Percentiles rank a stretch among this genome's conserved stretches.
phyloP scores from a whole-genome alignment of 805 yeast genomes.

The Candida coquimbonensis region DNA sequence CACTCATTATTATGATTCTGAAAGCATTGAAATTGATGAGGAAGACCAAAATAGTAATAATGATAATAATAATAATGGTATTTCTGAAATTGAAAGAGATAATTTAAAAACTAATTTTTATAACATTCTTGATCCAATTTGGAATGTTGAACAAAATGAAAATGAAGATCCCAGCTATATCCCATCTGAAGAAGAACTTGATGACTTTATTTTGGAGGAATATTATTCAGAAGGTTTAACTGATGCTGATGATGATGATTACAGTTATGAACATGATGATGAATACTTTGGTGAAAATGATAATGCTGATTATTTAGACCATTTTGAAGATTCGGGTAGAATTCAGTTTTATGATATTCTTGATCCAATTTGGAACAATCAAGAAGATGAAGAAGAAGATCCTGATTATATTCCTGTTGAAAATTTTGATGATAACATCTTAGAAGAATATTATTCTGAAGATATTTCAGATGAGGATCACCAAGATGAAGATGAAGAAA shows the following conservation, averaged over 20 bases:
- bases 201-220: neutral
- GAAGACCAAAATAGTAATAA: conserved; percentile 11
- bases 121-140: conserved; percentile 3
- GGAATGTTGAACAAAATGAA: conserved; percentile 14
- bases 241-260: conserved; percentile 10
- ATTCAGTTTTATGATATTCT: neutral
- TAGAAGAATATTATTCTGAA: conserved; percentile 6
- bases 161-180: conserved; percentile 2
- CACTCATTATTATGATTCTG: conserved; percentile 18
- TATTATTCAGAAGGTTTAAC: conserved; percentile 15
- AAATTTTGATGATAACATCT: neutral
- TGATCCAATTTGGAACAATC: conserved; percentile 9
- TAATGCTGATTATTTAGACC: neutral
- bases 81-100: neutral
- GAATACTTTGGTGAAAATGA: neutral
- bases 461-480: conserved; percentile 9
- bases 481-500: neutral
- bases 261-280: neutral
- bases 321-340: neutral
- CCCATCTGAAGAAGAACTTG: conserved; percentile 3
- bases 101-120: neutral
- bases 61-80: too few species aligned
- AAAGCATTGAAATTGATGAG: conserved; percentile 13
- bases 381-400: conserved; percentile 10
- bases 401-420: conserved; percentile 1